These are phyloP conservation scores for Neofusicoccum sp. DNA, from an alignment of 2,329 filamentous ascomycete species.

Conservation along the genomic window DNA sequence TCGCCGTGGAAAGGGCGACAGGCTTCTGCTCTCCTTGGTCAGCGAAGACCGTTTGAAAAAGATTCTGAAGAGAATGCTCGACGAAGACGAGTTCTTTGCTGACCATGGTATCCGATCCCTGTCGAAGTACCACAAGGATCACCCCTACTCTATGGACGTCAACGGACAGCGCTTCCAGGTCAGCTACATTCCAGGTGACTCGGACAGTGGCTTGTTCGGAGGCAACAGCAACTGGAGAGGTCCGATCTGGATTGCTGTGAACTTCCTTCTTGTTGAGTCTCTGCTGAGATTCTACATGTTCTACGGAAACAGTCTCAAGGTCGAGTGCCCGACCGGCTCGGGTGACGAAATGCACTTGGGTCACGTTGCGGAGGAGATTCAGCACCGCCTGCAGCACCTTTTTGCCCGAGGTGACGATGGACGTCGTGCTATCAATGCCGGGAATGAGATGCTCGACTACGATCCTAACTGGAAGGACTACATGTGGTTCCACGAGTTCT, in stretches of 20 bases:
- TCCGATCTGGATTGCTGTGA: slow-evolving; percentile 94
- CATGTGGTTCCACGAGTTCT: slow-evolving; percentile 97
- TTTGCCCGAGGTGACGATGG: slow-evolving; percentile 85
- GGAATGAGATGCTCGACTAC: slow-evolving; percentile 83
- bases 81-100: slow-evolving; percentile 90
- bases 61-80: slow-evolving; percentile 88
- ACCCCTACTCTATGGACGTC: slow-evolving; percentile 94
- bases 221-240: slow-evolving; percentile 98
- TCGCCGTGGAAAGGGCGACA: slow-evolving; percentile 85
- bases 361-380: slow-evolving; percentile 91
- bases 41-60: slow-evolving; percentile 90
- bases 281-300: slow-evolving; percentile 96
- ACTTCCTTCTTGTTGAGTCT: slow-evolving; percentile 91
- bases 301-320: slow-evolving; percentile 84
- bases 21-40: slow-evolving; percentile 84
- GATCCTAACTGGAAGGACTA: slow-evolving; percentile 92
- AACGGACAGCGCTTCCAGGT: slow-evolving; percentile 89
- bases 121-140: slow-evolving; percentile 86
- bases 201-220: slow-evolving; percentile 90
- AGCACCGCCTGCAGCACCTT: slow-evolving; percentile 90
- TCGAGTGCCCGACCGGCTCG: slow-evolving; percentile 92
- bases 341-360: slow-evolving; percentile 95
- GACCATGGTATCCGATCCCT: slow-evolving; percentile 89
- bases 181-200: slow-evolving; percentile 91
- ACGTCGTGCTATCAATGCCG: slow-evolving; percentile 83